Conservation (phyloP, 371 early-diverging fungal genomes). For the Apophysomyces elegans region DNA sequence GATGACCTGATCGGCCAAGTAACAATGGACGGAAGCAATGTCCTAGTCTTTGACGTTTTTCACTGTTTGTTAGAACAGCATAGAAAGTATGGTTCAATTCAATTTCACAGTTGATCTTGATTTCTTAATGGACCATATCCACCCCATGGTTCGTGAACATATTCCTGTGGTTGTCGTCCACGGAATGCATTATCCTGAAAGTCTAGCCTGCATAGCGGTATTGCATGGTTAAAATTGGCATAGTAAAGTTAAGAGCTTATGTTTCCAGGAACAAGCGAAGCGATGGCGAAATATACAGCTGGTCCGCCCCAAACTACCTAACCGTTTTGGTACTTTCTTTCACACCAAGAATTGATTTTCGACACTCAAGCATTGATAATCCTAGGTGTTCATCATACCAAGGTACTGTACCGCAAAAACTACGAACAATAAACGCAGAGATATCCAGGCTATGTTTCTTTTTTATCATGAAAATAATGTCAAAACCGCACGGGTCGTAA, state of each 20-base stretch:
- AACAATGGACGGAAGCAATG: not conserved
- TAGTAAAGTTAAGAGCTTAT: not conserved
- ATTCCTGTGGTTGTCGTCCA: constrained; percentile 25
- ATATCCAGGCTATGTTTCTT: constrained; percentile 53
- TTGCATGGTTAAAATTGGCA: not conserved
- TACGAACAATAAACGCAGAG: not conserved
- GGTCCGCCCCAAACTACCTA: constrained; percentile 15
- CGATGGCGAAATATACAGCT: constrained; percentile 21
- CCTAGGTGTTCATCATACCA: constrained; percentile 68
- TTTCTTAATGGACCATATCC: constrained; percentile 24
- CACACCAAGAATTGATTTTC: no score
- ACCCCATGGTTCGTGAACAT: constrained; percentile 13
- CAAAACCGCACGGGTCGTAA: constrained; percentile 46
- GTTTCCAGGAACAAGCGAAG: constrained; percentile 18
- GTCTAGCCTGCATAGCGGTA: constrained; percentile 12
- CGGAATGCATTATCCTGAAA: constrained; percentile 23
- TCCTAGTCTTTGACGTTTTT: not conserved
- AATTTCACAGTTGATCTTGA: constrained; percentile 34
- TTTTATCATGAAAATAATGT: constrained; percentile 43
- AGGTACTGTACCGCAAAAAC: constrained; percentile 29
- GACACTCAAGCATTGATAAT: no score
- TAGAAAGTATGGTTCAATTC: constrained; percentile 30
- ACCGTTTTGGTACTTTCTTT: constrained; percentile 13
- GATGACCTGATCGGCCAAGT: constrained; percentile 26
- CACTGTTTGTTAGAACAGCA: constrained; percentile 15